These are phyloP conservation scores for Cucumis cinereus DNA, from an alignment of 306 rosid species.

Conservation along the genomic window DNA sequence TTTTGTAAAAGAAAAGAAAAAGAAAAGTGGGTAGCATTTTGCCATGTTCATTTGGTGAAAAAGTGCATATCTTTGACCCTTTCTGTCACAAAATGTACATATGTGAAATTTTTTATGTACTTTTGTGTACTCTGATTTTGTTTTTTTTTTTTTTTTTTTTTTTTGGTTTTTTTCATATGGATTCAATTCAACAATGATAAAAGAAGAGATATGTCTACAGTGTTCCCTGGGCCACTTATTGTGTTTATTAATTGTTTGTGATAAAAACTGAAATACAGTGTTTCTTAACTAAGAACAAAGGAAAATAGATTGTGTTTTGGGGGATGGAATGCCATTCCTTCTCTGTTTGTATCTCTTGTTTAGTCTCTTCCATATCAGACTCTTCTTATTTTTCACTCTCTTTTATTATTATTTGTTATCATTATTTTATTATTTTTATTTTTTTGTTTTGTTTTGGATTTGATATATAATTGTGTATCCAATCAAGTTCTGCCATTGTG, in stretches of 20 bases:
- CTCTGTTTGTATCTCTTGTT: background rate
- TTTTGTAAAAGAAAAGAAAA: background rate
- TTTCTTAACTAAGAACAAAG: background rate
- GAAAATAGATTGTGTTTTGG: too few relatives aligned
- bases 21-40: background rate
- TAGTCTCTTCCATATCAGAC: conserved; percentile 1
- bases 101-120: conserved; percentile 11
- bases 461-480: background rate
- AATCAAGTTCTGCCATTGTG: background rate
- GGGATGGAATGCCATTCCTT: background rate
- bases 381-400: too few relatives aligned
- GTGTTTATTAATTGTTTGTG: too few relatives aligned
- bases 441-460: background rate
- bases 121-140: conserved; percentile 5
- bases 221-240: too few relatives aligned
- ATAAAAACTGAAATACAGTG: background rate
- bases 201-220: background rate
- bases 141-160: background rate
- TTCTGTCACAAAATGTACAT: background rate
- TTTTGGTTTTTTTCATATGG: background rate
- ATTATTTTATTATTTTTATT: background rate
- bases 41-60: background rate
- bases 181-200: conserved; percentile 20
- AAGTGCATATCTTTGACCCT: conserved; percentile 9
- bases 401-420: too few relatives aligned